phyloP scores from a whole-genome alignment of 257 asterid species.

The Petunia axillaris region DNA sequence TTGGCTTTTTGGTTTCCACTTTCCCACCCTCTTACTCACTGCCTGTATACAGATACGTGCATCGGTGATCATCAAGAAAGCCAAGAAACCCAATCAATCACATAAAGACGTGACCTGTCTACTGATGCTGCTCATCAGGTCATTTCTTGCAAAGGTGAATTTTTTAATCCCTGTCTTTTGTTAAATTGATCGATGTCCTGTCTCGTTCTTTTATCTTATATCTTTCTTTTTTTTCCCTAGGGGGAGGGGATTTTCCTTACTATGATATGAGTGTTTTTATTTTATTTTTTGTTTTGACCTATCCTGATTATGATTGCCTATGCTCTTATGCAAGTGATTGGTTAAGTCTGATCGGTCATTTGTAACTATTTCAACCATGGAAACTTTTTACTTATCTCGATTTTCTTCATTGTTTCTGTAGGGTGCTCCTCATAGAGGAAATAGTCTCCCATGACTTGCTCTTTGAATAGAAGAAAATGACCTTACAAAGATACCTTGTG shows the following conservation, averaged over 20 bases:
- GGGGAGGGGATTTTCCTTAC: background rate
- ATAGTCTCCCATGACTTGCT: no score
- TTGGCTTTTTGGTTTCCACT: background rate
- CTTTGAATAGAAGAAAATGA: no score
- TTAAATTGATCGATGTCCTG: background rate
- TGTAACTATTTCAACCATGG: background rate
- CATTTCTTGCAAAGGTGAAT: background rate
- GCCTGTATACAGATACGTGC: background rate
- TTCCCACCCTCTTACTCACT: background rate
- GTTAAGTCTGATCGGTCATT: background rate
- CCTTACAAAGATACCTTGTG: no score
- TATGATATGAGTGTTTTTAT: background rate
- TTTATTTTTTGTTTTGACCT: background rate
- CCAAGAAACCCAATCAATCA: constrained; percentile 6
- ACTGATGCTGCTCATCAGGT: background rate
- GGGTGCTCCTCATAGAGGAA: no score
- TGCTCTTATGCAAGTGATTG: constrained; percentile 5
- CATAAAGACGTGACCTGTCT: background rate
- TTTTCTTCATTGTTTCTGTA: background rate
- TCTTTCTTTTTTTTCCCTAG: background rate
- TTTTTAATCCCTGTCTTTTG: background rate
- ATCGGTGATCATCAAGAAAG: background rate
- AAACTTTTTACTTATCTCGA: background rate
- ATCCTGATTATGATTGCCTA: constrained; percentile 12
- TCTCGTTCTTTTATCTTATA: background rate